phyloP scores from a whole-genome alignment of 1,139 yeast species.

The Eremothecium cymbalariae region DNA sequence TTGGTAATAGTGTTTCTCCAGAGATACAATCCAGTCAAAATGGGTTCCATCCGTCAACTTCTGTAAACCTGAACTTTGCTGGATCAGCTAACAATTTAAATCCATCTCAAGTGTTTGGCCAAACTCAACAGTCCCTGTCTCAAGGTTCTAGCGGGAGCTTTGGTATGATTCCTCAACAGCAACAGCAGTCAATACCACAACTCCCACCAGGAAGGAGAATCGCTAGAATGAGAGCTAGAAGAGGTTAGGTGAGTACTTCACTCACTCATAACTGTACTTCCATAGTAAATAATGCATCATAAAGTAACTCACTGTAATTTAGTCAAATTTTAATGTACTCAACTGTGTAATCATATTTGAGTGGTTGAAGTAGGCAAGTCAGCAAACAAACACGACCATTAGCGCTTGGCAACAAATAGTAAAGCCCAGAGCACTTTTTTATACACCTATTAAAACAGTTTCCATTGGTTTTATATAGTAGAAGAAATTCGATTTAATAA shows the following conservation, averaged over 20 bases:
- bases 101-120: conserved; percentile 10
- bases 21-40: conserved; percentile 8
- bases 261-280: too few relatives aligned
- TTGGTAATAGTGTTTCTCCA: conserved; percentile 13
- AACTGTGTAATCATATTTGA: too few relatives aligned
- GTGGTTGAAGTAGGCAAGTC: too few relatives aligned
- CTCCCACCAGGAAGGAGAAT: conserved; percentile 19
- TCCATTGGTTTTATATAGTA: conserved; percentile 9
- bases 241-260: too few relatives aligned
- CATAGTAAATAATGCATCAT: background rate
- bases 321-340: too few relatives aligned
- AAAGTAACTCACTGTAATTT: too few relatives aligned
- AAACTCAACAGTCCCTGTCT: conserved; percentile 3
- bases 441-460: conserved; percentile 24
- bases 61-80: conserved; percentile 24
- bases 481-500: conserved; percentile 5
- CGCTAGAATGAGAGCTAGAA: conserved; percentile 26
- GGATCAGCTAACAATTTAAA: conserved; percentile 11
- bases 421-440: too few relatives aligned
- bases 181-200: conserved; percentile 9
- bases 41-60: conserved; percentile 21
- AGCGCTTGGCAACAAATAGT: too few relatives aligned
- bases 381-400: too few relatives aligned
- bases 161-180: conserved; percentile 2
- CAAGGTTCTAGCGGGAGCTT: conserved; percentile 10